These are phyloP conservation scores for Penicillium vulpinum DNA, from an alignment of 2,329 filamentous ascomycete genomes.

Conservation along the genomic window DNA sequence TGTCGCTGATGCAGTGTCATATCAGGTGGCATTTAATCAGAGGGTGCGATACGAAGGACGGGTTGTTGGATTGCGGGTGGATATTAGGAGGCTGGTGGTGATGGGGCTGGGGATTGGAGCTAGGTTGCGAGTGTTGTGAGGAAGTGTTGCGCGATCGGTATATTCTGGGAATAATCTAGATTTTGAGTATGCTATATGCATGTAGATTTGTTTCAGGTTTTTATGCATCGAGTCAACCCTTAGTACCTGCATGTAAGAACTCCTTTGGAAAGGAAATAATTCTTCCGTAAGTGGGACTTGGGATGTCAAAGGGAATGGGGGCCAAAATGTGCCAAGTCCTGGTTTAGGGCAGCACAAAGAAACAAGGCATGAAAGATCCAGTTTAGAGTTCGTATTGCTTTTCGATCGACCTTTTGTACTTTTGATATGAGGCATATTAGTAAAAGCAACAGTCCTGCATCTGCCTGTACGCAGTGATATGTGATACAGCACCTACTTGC, in stretches of 20 bases:
- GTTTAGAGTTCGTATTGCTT: too few relatives aligned
- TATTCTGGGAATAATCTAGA: not conserved
- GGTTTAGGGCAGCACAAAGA: too few relatives aligned
- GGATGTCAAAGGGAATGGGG: not conserved
- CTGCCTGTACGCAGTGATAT: too few relatives aligned
- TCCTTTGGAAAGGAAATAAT: too few relatives aligned
- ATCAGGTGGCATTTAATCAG: slow-evolving; percentile 15
- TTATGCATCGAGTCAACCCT: not conserved
- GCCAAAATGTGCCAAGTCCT: too few relatives aligned
- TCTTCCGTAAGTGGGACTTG: not conserved
- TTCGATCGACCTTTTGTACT: not conserved
- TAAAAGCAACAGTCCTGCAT: too few relatives aligned
- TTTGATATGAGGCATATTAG: not conserved
- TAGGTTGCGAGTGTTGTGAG: not conserved
- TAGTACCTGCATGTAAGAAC: not conserved
- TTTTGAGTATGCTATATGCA: not conserved
- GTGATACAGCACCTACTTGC: not conserved
- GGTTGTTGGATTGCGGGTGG: slow-evolving; percentile 9
- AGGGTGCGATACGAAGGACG: slow-evolving; percentile 11
- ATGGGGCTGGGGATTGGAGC: not conserved
- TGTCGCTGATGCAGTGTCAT: slow-evolving; percentile 17
- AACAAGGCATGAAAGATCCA: not conserved
- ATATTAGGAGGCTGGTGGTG: not conserved
- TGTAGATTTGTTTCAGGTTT: not conserved
- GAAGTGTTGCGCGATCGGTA: not conserved